Base-by-base conservation (phyloP, 169 alveolate species). In the Plasmodium reichenowi region DNA sequence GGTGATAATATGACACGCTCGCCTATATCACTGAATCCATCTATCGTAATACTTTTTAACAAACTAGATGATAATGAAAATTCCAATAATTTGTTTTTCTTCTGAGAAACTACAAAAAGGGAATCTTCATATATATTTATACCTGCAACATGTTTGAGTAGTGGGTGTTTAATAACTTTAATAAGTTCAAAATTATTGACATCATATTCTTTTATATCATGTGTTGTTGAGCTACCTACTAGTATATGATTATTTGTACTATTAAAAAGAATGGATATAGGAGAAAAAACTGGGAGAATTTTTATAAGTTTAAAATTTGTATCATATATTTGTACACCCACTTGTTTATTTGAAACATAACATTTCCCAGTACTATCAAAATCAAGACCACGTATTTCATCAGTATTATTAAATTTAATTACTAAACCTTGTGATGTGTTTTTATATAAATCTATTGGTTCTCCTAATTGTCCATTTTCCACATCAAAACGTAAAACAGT, bases 151-250 rank as follows among this genome's bases (percentile, higher is more conserved):
- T 86, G 92, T 48, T 58, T 72, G 13, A 86, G 75, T 15, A 86
- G 54, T n/a, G 86, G 88, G 12, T 86, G 92, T 38, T 86, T 86
- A n/a, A 86, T 71, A 32, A 50, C 67, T 47, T 86, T 86, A 50
- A 86, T 72, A 15, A 86, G 70, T 52, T 86, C 92, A 72, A 52
- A 86, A 38, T 86, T 86, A 43, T 86, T 20, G 48, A 72, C 38
- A 56, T 70, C 88, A 72, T 86, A 86, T 48, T 86, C 85, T 86
- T 86, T 86, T 71, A 86, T 86, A 86, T 86, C 92, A 59, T 86
- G 86, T 8, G 88, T 71, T 72, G 59, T 86, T 29, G 92, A 86
- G 62, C 92, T 86, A 8, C 92, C 92, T 13, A 86, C 92, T n/a
- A 86, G 48, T 15, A 86, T 86, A 64, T 72, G 88, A 60, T 60